Evolutionary conservation across 1,139 yeast species (phyloP).

Genomic region (Hyphopichia wangnamkhiaoensis): DNA sequence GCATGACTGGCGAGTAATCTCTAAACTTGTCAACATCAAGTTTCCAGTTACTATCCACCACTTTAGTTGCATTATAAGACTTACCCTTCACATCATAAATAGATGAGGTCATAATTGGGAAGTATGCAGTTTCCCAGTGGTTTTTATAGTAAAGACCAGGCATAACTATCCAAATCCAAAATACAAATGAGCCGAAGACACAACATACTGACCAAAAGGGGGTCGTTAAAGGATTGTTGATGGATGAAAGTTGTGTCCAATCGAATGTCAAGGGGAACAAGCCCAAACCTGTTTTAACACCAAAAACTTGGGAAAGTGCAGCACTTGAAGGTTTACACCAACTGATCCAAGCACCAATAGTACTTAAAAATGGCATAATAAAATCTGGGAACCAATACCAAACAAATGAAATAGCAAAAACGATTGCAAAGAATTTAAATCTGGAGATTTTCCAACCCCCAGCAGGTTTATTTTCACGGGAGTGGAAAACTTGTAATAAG

Average conservation of each 20-base stretch:
- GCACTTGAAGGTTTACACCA: slow-evolving; percentile 10
- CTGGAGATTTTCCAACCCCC: slow-evolving; percentile 6
- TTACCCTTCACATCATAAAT: slow-evolving; percentile 45
- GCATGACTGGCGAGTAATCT: slow-evolving; percentile 24
- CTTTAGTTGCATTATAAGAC: slow-evolving; percentile 41
- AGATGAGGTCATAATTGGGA: slow-evolving; percentile 17
- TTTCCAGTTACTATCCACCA: slow-evolving; percentile 36
- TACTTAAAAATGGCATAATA: slow-evolving; percentile 19
- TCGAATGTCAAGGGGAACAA: slow-evolving; percentile 57
- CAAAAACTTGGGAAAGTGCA: slow-evolving; percentile 44
- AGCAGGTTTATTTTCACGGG: slow-evolving; percentile 4
- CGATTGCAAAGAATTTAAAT: slow-evolving; percentile 11
- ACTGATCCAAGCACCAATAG: slow-evolving; percentile 11
- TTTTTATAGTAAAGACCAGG: slow-evolving; percentile 21
- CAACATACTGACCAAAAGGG: slow-evolving; percentile 17
- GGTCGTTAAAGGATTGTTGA: slow-evolving; percentile 10
- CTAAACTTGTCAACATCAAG: slow-evolving; percentile 47
- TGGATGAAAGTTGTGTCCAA: slow-evolving; percentile 32
- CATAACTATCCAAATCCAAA: slow-evolving; percentile 22
- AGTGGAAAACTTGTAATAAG: slow-evolving; percentile 12
- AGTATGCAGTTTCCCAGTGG: slow-evolving; percentile 11
- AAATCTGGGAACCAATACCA: slow-evolving; percentile 17
- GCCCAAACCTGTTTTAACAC: slow-evolving; percentile 52
- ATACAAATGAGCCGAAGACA: slow-evolving; percentile 26
- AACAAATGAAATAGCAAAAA: slow-evolving; percentile 3